Base-by-base conservation (phyloP, 805 yeast genomes). In the Saccharomycopsis fibuligera region DNA sequence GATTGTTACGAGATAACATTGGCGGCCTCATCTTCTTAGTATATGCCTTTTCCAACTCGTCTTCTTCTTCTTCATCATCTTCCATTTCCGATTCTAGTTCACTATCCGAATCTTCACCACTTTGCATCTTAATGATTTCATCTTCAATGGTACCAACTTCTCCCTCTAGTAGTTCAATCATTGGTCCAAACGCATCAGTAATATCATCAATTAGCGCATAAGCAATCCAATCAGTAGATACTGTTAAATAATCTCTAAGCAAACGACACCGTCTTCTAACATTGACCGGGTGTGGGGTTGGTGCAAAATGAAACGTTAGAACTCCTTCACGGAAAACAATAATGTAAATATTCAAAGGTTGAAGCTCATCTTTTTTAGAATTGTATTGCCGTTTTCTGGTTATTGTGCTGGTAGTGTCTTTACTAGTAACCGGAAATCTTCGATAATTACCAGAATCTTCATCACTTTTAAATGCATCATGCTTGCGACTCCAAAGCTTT, bases 181-280 rank as follows among this genome's bases (percentile, higher is more conserved):
- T 87, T 2, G 91, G 90, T 12, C 87, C 89, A 63, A 84, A 84
- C 42, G 86, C 83, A 77, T 84, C 91, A 3, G 91, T 84, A 57
- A 84, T 84, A 61, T 83, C 90, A 79, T 84, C 91, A 55, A 84
- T 83, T 50, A 84, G 62, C 9, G 91, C 91, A 66, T 84, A 84
- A 63, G 90, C 83, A 44, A 84, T 64, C 93, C 93, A 84, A 63
- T 84, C 91, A 0, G 90, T 82, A 54, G 81, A 76, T 8, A 84
- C 90, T 56, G 79, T 79, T 36, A 84, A 88, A 60, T 84, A 83
- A 58, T 83, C 90, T 58, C 88, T 73, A 58, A 84, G 67, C 63
- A 83, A 88, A 60, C 93, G 72, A 21, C 83, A 89, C 70, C 93
- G 79, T 69, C 90, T 76, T 70, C 93, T 74, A 35, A 84, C 93